Evolutionary conservation across 1,284 basidiomycete species (phyloP), one percentile per base, ranked within the genome.

Genomic region (Polyporus tsugae): DNA sequence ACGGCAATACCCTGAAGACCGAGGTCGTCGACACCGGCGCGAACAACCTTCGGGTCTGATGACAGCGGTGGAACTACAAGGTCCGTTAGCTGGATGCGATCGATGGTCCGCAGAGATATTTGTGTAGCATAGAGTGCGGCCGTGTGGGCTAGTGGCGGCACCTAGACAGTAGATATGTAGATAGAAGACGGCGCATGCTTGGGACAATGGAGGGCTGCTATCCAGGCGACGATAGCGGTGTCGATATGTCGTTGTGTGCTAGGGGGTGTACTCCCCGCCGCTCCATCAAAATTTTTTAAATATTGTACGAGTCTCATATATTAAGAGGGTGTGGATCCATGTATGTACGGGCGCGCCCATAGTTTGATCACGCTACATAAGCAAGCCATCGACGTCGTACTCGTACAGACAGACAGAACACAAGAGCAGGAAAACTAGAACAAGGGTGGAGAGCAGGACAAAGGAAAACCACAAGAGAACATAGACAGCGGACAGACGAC

Each of bases 1-100:
- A 70, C 46, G 77, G 78, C 11, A 70, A 71, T 25, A 78, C 75
- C n/a, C 74, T 76, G 19, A 63, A 64, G 29, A 71, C 63, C 41
- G 72, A 70, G 65, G 71, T 73, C 49, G 67, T 72, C 36, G 68
- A 58, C 55, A 17, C n/a, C 38, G 58, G 11, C 22, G 52, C n/a
- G 10, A 19, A 0, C 35, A 6, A 57, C 6, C 29, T 2, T 29
- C 42, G 35, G 55, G 55, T 7, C 36, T 9, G 10, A 10, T 49
- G 46, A 49, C 25, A 10, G 4, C 10, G 13, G 15, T 25, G n/a
- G 58, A 60, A 13, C 4, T 60, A 2, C 19, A 60, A 60, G 38
- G 58, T 41, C n/a, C 10, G 13, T 17, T 55, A 29, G 29, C 29
- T 29, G 6, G 38, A 41, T 60, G 22, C 7, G n/a, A 60, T 39